Conservation (phyloP, 2,329 filamentous ascomycete genomes). For the Malbranchea zuffiana region DNA sequence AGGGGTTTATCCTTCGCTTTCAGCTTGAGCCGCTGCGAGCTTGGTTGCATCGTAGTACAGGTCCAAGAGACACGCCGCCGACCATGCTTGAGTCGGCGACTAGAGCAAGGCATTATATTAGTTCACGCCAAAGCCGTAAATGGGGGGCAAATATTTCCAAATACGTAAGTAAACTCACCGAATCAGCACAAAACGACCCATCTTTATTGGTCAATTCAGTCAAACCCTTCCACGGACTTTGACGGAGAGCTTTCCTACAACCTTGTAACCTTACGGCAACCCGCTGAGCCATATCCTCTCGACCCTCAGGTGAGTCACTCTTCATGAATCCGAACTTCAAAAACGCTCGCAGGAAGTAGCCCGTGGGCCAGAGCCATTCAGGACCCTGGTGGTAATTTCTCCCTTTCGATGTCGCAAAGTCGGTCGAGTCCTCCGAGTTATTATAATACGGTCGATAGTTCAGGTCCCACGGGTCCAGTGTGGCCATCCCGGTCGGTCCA, state of each 20-base stretch:
- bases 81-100: conserved; percentile 95
- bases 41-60: conserved; percentile 74
- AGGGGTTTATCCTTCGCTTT: too few relatives aligned
- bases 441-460: conserved; percentile 93
- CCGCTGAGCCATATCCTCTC: conserved; percentile 86
- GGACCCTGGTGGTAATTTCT: conserved; percentile 97
- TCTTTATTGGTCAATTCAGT: conserved; percentile 88
- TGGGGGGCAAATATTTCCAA: too few relatives aligned
- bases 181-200: conserved; percentile 74
- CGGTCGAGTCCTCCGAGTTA: conserved; percentile 84
- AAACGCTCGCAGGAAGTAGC: conserved; percentile 85
- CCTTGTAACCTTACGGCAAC: conserved; percentile 70
- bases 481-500: conserved; percentile 89
- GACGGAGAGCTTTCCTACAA: conserved; percentile 73
- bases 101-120: conserved; percentile 32
- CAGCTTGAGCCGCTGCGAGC: too few relatives aligned
- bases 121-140: too few relatives aligned
- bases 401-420: conserved; percentile 87
- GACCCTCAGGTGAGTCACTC: conserved; percentile 49
- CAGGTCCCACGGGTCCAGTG: conserved; percentile 78
- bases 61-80: conserved; percentile 85
- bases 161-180: conserved; percentile 55
- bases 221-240: conserved; percentile 78
- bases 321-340: conserved; percentile 79
- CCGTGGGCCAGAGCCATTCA: conserved; percentile 96